phyloP scores from a whole-genome alignment of 2,329 filamentous ascomycete genomes.

The Fusarium nelsonii region DNA sequence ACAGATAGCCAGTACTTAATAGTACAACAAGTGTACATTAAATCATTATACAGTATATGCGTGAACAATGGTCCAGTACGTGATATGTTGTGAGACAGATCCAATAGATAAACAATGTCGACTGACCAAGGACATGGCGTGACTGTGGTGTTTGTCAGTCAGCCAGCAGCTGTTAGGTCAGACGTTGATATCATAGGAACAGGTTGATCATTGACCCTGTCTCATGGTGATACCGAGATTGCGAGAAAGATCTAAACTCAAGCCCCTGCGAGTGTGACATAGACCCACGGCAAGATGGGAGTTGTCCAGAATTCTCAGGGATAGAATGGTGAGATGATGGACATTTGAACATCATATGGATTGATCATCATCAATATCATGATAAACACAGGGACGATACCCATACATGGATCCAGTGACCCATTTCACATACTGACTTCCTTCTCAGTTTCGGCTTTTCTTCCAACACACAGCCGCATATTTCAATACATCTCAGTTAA shows the following conservation, averaged over 20 bases:
- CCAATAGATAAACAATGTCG: neutral
- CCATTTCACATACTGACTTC: neutral
- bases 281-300: neutral
- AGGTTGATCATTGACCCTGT: neutral
- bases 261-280: neutral
- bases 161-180: neutral
- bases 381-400: neutral
- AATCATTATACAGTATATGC: neutral
- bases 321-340: neutral
- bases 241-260: neutral
- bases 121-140: neutral
- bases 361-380: conserved; percentile 2
- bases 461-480: neutral
- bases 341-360: neutral
- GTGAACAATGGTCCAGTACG: no score
- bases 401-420: conserved; percentile 5
- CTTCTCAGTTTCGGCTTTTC: conserved; percentile 4
- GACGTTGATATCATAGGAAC: neutral
- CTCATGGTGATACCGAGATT: neutral
- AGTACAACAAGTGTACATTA: neutral
- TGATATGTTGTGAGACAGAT: no score
- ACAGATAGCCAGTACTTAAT: neutral
- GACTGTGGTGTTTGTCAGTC: neutral
- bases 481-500: neutral
- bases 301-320: neutral